These are phyloP conservation scores for Lycium ferocissimum DNA, from an alignment of 257 asterid genomes.

Conservation along the genomic window DNA sequence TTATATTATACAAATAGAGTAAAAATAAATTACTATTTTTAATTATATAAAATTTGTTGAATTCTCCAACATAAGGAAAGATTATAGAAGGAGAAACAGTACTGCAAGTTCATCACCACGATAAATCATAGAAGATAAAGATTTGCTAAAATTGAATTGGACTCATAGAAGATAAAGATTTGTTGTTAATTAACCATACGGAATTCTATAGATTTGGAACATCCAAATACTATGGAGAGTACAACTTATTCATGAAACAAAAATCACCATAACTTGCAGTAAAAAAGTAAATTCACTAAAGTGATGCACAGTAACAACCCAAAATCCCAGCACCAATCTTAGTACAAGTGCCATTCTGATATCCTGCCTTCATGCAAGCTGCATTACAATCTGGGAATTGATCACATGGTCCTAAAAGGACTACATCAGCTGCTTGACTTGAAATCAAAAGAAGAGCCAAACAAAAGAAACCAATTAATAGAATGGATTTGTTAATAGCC, in stretches of 20 bases:
- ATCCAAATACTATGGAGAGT: background rate
- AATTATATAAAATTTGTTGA: no score
- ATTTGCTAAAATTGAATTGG: background rate
- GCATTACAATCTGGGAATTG: conserved; percentile 29
- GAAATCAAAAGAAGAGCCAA: background rate
- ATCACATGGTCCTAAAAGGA: conserved; percentile 27
- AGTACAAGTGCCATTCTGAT: background rate
- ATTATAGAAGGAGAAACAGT: background rate
- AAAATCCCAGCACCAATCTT: background rate
- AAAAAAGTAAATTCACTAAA: background rate
- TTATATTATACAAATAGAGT: no score
- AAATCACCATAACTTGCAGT: background rate
- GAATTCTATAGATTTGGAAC: conserved; percentile 13
- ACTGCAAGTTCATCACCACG: background rate
- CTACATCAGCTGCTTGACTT: conserved; percentile 21
- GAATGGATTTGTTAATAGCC: conserved; percentile 11
- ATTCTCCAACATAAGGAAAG: no score
- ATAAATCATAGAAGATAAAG: background rate
- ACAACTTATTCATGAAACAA: background rate
- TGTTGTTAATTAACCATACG: background rate
- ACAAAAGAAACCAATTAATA: conserved; percentile 16
- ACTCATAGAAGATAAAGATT: background rate
- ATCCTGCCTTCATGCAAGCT: conserved; percentile 17
- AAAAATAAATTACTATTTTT: no score
- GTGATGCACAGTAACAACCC: conserved; percentile 14